phyloP scores from a whole-genome alignment of 768 basidiomycete species.

The Boletellus ananiceps region DNA sequence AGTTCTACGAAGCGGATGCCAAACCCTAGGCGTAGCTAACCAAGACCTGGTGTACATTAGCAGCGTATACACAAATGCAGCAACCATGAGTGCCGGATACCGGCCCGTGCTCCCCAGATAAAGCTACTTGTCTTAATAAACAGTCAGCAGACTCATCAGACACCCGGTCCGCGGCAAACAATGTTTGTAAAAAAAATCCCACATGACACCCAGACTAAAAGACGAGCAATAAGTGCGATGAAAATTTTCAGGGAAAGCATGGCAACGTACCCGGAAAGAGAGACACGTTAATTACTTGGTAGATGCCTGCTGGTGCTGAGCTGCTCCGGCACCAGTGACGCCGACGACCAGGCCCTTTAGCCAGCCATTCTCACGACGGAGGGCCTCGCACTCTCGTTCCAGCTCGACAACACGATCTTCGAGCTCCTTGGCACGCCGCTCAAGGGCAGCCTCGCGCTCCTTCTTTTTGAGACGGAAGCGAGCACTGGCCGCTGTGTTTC shows the following conservation, averaged over 20 bases:
- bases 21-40: conserved; percentile 11
- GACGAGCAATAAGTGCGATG: neutral
- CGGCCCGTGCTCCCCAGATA: neutral
- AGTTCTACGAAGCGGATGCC: conserved; percentile 62
- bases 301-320: conserved; percentile 25
- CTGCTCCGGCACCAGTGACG: conserved; percentile 65
- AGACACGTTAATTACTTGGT: conserved; percentile 13
- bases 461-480: conserved; percentile 96
- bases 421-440: conserved; percentile 80
- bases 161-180: neutral
- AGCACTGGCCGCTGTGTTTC: conserved; percentile 90
- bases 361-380: conserved; percentile 90
- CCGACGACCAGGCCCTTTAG: conserved; percentile 86
- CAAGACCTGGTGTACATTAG: neutral
- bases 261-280: conserved; percentile 1
- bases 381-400: conserved; percentile 86
- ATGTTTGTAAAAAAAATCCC: neutral
- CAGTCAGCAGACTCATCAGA: neutral
- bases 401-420: conserved; percentile 74
- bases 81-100: neutral
- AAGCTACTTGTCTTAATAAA: conserved; percentile 20
- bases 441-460: conserved; percentile 87
- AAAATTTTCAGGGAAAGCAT: neutral
- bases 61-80: neutral
- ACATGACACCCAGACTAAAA: neutral